Base-by-base conservation (phyloP, 441 rosid genomes). In the Sinapis alba region DNA sequence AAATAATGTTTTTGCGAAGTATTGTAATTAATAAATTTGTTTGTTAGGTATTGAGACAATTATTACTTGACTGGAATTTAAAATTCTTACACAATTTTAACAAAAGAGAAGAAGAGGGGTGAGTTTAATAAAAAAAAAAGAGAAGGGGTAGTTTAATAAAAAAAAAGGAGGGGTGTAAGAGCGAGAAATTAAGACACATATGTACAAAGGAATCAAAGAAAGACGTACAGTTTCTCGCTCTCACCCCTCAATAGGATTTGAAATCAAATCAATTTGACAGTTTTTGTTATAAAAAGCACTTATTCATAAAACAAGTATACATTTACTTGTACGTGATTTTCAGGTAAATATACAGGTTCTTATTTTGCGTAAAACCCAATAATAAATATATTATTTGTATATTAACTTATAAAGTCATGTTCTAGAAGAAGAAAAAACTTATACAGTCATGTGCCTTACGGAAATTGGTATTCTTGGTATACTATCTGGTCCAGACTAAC, bases 211-310 rank as follows among this genome's bases (percentile, higher is more conserved):
- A 65, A 72, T 65, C 63, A 57, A 69, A 62, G 68, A 20, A 53
- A 76, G 71, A 54, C 74, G 82, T 75, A 59, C 73, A 65, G 76
- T 79, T 67, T 74, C 62, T n/a, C 78, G 73, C n/a, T n/a, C n/a
- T 62, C 70, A 77, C 71, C 67, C 74, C 65, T 77, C 80, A 77
- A 77, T 85, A 85, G 84, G 86, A 81, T 72, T 82, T 72, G 72
- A 84, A 80, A 69, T 69, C 65, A 74, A 74, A 68, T 81, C 82
- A 79, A 73, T 80, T 65, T 78, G 86, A 76, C 78, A 76, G 83
- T 58, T 65, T 78, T 67, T 73, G 77, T 77, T 77, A 71, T 73
- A 20, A 36, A 24, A 59, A 18, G 24, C 8, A 65, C 19, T 58
- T 65, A 59, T 23, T 71, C 3, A 18, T 47, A 19, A 36, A 54